phyloP scores from a whole-genome alignment of 2,329 filamentous ascomycete genomes.

The Akanthomyces uredinophilus region DNA sequence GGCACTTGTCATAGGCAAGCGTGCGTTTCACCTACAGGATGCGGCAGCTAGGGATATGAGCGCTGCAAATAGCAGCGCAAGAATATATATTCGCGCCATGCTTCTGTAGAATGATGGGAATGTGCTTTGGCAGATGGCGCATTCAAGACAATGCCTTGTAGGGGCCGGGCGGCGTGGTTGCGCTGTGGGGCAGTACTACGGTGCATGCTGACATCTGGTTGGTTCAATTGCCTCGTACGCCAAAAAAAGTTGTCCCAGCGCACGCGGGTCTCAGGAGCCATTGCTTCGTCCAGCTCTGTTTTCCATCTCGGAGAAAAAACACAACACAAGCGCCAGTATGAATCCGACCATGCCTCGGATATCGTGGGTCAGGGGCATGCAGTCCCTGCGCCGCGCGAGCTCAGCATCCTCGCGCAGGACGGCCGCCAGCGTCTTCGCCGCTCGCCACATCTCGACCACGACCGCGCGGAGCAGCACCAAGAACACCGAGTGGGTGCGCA shows the following conservation, averaged over 20 bases:
- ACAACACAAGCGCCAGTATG: slow-evolving; percentile 7
- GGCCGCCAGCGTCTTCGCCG: slow-evolving; percentile 23
- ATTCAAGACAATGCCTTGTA: neutral
- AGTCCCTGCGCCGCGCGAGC: slow-evolving; percentile 25
- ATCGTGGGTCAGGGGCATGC: slow-evolving; percentile 32
- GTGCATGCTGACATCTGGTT: slow-evolving; percentile 3
- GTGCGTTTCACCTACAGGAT: slow-evolving; percentile 32
- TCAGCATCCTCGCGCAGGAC: slow-evolving; percentile 19
- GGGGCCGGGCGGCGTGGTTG: neutral
- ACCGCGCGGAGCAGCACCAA: slow-evolving; percentile 24
- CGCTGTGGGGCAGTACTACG: neutral
- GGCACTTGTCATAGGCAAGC: neutral
- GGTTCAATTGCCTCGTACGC: slow-evolving; percentile 9
- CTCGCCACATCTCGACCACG: slow-evolving; percentile 32
- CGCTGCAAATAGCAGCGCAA: slow-evolving; percentile 33
- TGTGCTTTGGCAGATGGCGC: neutral
- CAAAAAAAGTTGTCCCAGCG: slow-evolving; percentile 13
- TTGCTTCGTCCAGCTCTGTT: neutral
- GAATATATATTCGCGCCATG: slow-evolving; percentile 36
- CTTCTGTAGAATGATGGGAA: neutral
- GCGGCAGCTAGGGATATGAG: slow-evolving; percentile 34
- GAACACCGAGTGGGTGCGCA: slow-evolving; percentile 35
- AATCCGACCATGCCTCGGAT: slow-evolving; percentile 36
- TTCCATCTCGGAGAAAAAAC: neutral
- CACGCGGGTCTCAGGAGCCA: slow-evolving; percentile 6